A percentile compares a stretch with the other conserved stretches of the same genome.
Conservation (phyloP, 768 basidiomycete genomes). For the Mycena haematopus region DNA sequence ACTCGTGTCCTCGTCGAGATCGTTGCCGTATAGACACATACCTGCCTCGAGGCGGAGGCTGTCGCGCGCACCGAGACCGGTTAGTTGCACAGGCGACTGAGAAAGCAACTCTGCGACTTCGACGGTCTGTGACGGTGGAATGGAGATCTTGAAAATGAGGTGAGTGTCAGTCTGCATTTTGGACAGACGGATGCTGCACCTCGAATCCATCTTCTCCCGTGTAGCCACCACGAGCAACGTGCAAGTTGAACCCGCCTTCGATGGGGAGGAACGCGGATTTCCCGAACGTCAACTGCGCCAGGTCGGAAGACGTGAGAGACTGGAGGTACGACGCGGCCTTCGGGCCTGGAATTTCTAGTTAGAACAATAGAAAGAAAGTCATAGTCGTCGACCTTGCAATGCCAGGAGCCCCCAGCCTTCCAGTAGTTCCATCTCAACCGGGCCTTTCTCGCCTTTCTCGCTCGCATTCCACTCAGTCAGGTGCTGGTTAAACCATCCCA, state of each 20-base stretch:
- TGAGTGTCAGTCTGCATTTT: too few species aligned
- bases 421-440: conserved; percentile 82
- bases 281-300: conserved; percentile 81
- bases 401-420: conserved; percentile 90
- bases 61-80: conserved; percentile 92
- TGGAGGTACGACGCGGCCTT: conserved; percentile 84
- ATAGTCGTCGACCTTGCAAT: conserved; percentile 69
- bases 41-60: conserved; percentile 95
- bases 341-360: conserved; percentile 60
- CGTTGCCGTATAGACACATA: conserved; percentile 95
- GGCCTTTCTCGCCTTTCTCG: conserved; percentile 55
- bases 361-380: not conserved
- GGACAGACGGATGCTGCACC: conserved; percentile 43
- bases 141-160: conserved; percentile 69
- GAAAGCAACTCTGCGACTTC: conserved; percentile 73
- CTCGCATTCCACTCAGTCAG: conserved; percentile 81
- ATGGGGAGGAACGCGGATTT: conserved; percentile 82
- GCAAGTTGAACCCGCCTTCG: conserved; percentile 77
- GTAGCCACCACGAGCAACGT: conserved; percentile 94
- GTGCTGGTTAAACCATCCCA: conserved; percentile 75
- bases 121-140: conserved; percentile 78
- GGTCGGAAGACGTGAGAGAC: conserved; percentile 73
- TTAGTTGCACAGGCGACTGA: conserved; percentile 72
- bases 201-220: conserved; percentile 99
- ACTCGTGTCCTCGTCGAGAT: conserved; percentile 84